Percentiles rank a stretch among this genome's conserved stretches.
Conservation (phyloP, 768 basidiomycete species). For the Kwoniella botswanensis region DNA sequence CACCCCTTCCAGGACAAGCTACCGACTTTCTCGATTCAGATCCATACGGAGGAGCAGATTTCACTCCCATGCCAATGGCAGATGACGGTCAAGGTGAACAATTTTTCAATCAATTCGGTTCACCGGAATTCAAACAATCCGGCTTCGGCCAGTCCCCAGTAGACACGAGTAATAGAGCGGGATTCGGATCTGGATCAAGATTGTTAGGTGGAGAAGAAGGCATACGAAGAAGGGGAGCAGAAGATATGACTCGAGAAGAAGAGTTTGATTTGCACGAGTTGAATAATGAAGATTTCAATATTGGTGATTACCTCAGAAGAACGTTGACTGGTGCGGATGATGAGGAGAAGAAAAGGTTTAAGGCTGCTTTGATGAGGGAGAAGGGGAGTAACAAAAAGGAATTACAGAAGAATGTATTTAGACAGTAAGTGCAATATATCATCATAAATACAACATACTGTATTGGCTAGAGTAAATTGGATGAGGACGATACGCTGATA, state of each 20-base stretch:
- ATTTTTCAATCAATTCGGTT: conserved; percentile 56
- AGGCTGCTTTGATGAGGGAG: conserved; percentile 64
- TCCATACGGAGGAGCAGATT: conserved; percentile 34
- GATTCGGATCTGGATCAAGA: conserved; percentile 24
- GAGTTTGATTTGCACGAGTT: conserved; percentile 67
- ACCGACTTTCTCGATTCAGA: conserved; percentile 36
- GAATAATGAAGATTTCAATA: conserved; percentile 80
- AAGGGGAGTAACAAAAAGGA: conserved; percentile 82
- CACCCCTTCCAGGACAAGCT: conserved; percentile 36
- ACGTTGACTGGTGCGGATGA: conserved; percentile 56
- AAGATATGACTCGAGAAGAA: conserved; percentile 55
- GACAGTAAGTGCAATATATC: conserved; percentile 67
- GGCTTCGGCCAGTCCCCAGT: conserved; percentile 54
- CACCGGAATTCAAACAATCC: conserved; percentile 63
- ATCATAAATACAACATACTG: neutral
- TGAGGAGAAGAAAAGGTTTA: conserved; percentile 58
- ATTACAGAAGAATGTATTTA: conserved; percentile 89
- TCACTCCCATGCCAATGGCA: conserved; percentile 9
- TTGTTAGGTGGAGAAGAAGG: conserved; percentile 58
- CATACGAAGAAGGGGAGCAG: conserved; percentile 66
- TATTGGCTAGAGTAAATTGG: neutral
- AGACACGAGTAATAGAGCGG: conserved; percentile 17
- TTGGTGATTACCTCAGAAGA: conserved; percentile 69
- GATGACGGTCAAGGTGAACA: conserved; percentile 36
- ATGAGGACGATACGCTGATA: neutral